Percentiles rank a stretch among this genome's conserved stretches.
Conservation (phyloP, 2,329 filamentous ascomycete genomes). For the Pestalotiopsis fici region DNA sequence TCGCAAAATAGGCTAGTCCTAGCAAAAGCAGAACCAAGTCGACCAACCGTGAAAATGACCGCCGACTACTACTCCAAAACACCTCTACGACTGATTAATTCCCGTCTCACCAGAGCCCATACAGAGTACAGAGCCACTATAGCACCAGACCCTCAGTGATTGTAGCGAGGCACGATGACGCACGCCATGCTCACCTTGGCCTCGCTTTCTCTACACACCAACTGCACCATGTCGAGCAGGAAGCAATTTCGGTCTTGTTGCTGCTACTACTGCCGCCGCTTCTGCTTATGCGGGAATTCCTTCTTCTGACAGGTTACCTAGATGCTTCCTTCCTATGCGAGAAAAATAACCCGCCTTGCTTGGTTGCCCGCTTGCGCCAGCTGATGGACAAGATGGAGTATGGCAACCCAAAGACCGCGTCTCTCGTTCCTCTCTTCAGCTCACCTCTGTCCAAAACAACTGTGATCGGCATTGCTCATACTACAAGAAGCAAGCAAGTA, state of each 20-base stretch:
- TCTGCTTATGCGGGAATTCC: not conserved
- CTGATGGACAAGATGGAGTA: not conserved
- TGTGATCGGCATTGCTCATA: not conserved
- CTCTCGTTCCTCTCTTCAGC: not conserved
- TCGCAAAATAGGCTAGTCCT: not conserved
- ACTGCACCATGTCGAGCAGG: not conserved
- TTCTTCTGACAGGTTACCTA: not conserved
- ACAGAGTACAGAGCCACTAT: not conserved
- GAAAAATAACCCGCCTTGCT: not conserved
- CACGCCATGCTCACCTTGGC: not conserved
- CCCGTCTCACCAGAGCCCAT: not conserved
- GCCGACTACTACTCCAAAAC: not conserved
- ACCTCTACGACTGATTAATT: not conserved
- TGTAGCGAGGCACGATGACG: not conserved
- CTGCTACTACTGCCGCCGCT: not conserved
- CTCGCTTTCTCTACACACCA: not conserved
- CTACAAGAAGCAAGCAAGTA: not conserved
- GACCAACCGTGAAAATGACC: too few species aligned
- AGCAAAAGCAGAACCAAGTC: not conserved
- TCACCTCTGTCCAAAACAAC: not conserved
- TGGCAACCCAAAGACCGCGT: not conserved
- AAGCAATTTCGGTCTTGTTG: not conserved
- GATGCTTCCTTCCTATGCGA: not conserved
- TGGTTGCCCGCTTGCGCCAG: not conserved
- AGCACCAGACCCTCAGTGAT: not conserved